Conservation (phyloP, 495 filamentous ascomycete species). For the Xylaria longipes region DNA sequence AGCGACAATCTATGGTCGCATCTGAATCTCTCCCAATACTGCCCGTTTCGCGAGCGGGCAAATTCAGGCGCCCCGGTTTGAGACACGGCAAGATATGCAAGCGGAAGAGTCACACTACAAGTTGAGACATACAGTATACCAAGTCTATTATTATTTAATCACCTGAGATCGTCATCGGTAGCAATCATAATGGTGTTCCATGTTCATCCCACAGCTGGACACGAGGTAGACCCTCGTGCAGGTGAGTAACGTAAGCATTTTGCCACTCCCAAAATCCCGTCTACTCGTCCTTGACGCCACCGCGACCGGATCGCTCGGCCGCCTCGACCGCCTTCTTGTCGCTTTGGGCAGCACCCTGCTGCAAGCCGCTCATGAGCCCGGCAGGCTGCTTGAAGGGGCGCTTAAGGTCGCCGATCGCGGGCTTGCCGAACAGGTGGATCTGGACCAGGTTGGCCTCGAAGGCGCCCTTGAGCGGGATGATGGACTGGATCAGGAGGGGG, state of each 20-base stretch:
- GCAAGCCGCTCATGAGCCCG: conserved; percentile 77
- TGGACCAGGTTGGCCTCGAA: conserved; percentile 94
- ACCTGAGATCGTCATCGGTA: background rate
- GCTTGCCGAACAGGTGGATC: conserved; percentile 89
- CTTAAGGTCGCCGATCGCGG: conserved; percentile 91
- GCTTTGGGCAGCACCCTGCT: conserved; percentile 77
- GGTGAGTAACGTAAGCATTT: background rate
- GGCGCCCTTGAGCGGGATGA: conserved; percentile 95
- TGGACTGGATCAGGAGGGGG: conserved; percentile 96
- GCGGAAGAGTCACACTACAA: background rate
- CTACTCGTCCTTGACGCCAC: conserved; percentile 92
- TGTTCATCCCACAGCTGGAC: background rate
- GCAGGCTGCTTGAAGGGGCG: conserved; percentile 89
- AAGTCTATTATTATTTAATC: conserved; percentile 12
- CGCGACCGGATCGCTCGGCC: conserved; percentile 83
- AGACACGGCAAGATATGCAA: background rate
- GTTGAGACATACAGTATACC: background rate
- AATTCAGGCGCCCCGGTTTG: background rate
- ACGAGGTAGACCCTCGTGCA: background rate
- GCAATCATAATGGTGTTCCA: conserved; percentile 13
- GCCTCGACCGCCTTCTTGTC: conserved; percentile 95
- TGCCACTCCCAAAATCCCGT: conserved; percentile 27
- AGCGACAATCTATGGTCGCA: background rate
- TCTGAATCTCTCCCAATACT: no score
- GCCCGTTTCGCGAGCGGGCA: background rate